phyloP scores from a whole-genome alignment of 2,329 filamentous ascomycete genomes.

The Magnaporthiopsis poae region DNA sequence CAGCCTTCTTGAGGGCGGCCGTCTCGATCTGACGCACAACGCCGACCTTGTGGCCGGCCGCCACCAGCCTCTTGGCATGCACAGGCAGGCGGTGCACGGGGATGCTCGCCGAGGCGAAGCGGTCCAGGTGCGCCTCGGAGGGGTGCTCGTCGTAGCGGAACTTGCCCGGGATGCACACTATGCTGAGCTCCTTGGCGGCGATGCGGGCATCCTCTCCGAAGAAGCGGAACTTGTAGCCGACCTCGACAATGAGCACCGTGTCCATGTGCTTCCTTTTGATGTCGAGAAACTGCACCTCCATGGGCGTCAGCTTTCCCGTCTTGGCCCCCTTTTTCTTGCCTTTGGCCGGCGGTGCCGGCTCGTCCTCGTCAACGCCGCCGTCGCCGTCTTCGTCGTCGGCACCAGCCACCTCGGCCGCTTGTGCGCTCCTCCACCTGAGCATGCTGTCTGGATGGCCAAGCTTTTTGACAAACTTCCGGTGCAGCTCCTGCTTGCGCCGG shows the following conservation, averaged over 20 bases:
- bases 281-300: conserved; percentile 86
- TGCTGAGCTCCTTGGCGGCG: conserved; percentile 82
- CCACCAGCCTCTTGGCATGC: conserved; percentile 84
- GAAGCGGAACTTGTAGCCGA: conserved; percentile 96
- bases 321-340: conserved; percentile 60
- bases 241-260: conserved; percentile 82
- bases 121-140: conserved; percentile 82
- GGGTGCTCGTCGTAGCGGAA: conserved; percentile 87
- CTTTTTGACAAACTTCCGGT: conserved; percentile 80
- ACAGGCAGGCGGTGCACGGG: conserved; percentile 85
- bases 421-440: conserved; percentile 25
- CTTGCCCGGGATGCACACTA: conserved; percentile 94
- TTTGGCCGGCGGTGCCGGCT: conserved; percentile 35
- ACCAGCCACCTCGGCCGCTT: conserved; percentile 29
- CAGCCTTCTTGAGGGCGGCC: conserved; percentile 86
- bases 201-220: conserved; percentile 88
- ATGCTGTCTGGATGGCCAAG: conserved; percentile 79
- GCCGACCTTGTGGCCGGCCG: conserved; percentile 89
- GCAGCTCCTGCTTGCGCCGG: conserved; percentile 59
- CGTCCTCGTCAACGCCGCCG: conserved; percentile 34
- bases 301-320: conserved; percentile 74
- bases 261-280: conserved; percentile 85
- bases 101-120: conserved; percentile 91
- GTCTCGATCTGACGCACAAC: conserved; percentile 92
- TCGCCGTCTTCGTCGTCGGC: conserved; percentile 30